Conservation (phyloP, 2,329 filamentous ascomycete species). For the Coniochaeta ligniaria region DNA sequence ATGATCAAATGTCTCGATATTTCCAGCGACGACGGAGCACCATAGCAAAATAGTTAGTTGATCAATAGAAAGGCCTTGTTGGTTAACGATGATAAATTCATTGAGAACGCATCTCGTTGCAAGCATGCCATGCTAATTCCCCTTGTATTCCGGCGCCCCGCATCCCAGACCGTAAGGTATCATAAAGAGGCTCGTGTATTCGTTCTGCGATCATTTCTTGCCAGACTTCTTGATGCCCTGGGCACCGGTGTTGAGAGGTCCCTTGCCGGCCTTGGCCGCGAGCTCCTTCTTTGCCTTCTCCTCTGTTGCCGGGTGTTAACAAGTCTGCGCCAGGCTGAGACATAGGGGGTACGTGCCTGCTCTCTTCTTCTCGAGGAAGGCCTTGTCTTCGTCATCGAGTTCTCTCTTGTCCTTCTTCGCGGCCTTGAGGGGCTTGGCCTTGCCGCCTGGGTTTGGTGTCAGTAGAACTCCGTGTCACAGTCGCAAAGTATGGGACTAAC, state of each 20-base stretch:
- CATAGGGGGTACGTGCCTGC: conserved; percentile 53
- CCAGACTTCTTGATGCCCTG: conserved; percentile 98
- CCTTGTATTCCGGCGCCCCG: conserved; percentile 1
- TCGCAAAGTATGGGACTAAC: conserved; percentile 26
- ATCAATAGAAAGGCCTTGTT: neutral
- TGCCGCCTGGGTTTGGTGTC: conserved; percentile 53
- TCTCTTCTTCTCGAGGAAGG: conserved; percentile 75
- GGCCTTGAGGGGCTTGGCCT: conserved; percentile 79
- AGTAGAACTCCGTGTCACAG: conserved; percentile 8
- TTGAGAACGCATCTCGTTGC: neutral
- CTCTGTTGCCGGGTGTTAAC: conserved; percentile 39
- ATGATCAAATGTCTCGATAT: neutral
- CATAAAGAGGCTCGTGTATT: neutral
- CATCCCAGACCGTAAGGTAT: neutral
- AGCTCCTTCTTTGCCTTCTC: conserved; percentile 82
- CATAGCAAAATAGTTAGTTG: neutral
- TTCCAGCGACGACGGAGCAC: neutral
- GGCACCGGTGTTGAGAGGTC: conserved; percentile 73
- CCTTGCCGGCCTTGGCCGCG: conserved; percentile 79
- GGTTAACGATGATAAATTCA: neutral
- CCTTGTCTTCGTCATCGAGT: conserved; percentile 79
- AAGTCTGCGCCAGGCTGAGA: neutral
- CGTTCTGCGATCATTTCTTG: conserved; percentile 66
- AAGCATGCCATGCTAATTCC: neutral
- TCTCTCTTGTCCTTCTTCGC: conserved; percentile 81